Percentiles rank a stretch among this genome's conserved stretches.
Conservation (phyloP, 2,329 filamentous ascomycete species). For the Leptographium lundbergii region DNA sequence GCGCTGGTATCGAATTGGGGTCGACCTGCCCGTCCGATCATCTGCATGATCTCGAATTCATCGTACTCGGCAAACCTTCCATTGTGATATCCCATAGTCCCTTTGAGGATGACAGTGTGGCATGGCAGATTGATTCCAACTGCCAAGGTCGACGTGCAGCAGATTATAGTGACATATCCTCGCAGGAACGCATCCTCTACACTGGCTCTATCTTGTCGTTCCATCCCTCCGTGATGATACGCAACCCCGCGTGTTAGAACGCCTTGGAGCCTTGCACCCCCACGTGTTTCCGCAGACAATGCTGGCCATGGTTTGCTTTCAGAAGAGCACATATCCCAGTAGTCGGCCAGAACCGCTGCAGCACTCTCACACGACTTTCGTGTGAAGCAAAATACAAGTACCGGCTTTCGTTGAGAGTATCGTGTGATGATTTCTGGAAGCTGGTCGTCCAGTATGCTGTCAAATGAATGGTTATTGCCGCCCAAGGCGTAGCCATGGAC, state of each 20-base stretch:
- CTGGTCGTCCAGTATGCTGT: constrained; percentile 53
- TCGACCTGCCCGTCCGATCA: constrained; percentile 73
- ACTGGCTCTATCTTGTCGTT: constrained; percentile 45
- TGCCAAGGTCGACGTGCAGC: constrained; percentile 75
- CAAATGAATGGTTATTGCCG: constrained; percentile 65
- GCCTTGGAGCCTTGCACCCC: constrained; percentile 49
- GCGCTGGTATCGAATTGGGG: constrained; percentile 73
- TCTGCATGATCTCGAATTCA: constrained; percentile 79
- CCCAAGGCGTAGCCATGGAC: constrained; percentile 57
- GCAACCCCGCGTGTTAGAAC: constrained; percentile 47
- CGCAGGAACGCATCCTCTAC: constrained; percentile 58
- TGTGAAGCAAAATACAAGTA: constrained; percentile 75
- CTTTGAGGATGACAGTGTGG: constrained; percentile 73
- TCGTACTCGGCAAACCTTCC: constrained; percentile 55
- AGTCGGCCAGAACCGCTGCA: constrained; percentile 52
- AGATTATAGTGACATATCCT: constrained; percentile 67
- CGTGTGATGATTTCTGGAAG: constrained; percentile 53
- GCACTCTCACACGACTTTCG: constrained; percentile 57
- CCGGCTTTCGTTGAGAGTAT: constrained; percentile 59
- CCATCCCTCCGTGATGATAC: constrained; percentile 72
- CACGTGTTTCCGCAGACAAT: constrained; percentile 35
- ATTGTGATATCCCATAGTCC: constrained; percentile 55
- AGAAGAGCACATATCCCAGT: constrained; percentile 43
- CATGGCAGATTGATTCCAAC: constrained; percentile 77
- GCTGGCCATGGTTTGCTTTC: constrained; percentile 49